Conservation (phyloP, 768 basidiomycete species). For the Tulasnella sp. region DNA sequence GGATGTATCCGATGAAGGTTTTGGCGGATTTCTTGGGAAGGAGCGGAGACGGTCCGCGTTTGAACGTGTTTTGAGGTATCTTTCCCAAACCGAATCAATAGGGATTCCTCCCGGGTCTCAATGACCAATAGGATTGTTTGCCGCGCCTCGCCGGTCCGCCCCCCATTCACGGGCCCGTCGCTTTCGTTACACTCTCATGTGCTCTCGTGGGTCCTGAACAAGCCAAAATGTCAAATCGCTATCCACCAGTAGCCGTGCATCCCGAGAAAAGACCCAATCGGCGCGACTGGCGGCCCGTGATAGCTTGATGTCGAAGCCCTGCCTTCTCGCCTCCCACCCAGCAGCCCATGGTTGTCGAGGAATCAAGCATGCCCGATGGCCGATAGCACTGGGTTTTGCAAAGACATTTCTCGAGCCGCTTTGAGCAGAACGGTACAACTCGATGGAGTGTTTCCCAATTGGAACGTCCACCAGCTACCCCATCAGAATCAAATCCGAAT, state of each 20-base stretch:
- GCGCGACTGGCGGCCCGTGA: neutral
- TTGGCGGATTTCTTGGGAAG: neutral
- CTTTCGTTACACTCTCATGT: neutral
- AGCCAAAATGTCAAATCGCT: conserved; percentile 1
- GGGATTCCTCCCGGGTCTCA: neutral
- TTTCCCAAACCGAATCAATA: neutral
- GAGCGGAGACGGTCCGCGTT: neutral
- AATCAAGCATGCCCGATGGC: neutral
- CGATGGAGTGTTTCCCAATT: neutral
- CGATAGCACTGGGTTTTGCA: neutral
- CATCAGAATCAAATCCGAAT: conserved; percentile 2
- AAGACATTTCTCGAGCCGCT: neutral
- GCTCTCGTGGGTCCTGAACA: neutral
- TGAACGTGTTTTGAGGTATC: neutral
- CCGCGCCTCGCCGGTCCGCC: neutral
- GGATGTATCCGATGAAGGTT: conserved; percentile 14
- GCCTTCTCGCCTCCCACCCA: neutral
- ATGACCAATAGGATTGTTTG: neutral
- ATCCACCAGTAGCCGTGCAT: neutral
- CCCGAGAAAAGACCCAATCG: neutral
- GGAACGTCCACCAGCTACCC: conserved; percentile 1
- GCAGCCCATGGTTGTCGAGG: neutral
- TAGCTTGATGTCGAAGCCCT: neutral
- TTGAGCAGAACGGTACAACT: neutral
- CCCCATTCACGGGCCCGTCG: neutral